Conservation (phyloP, 2,329 filamentous ascomycete genomes). For the Aspergillus sp. region DNA sequence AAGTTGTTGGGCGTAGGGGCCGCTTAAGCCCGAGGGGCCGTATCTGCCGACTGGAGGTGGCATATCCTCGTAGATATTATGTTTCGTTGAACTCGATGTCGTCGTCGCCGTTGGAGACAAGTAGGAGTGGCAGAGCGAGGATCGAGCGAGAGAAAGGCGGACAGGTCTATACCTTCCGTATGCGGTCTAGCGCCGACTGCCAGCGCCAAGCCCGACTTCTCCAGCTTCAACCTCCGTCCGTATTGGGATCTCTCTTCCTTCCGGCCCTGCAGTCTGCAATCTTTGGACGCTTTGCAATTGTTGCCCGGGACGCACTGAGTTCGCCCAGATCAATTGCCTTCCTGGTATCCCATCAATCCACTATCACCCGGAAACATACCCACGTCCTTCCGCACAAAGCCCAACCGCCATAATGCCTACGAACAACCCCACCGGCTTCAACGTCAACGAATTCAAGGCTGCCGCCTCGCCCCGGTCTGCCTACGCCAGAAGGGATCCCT, state of each 20-base stretch:
- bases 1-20: conserved; percentile 46
- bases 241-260: too few relatives aligned
- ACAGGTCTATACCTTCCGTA: conserved; percentile 15
- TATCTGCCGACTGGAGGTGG: conserved; percentile 53
- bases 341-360: conserved; percentile 3
- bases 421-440: conserved; percentile 80
- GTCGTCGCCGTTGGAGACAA: neutral
- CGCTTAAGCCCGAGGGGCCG: conserved; percentile 49
- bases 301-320: conserved; percentile 4
- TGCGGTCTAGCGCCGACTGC: conserved; percentile 21
- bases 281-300: conserved; percentile 5
- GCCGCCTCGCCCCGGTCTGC: conserved; percentile 53
- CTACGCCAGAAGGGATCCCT: conserved; percentile 49
- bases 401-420: conserved; percentile 41
- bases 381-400: neutral
- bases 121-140: neutral
- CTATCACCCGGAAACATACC: neutral
- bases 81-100: neutral
- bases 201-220: conserved; percentile 17
- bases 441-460: conserved; percentile 69
- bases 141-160: conserved; percentile 17
- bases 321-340: too few relatives aligned
- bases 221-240: conserved; percentile 11
- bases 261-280: too few relatives aligned
- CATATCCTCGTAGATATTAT: conserved; percentile 36